phyloP scores from a whole-genome alignment of 2,329 filamentous ascomycete species.

The Rutstroemia sp. region DNA sequence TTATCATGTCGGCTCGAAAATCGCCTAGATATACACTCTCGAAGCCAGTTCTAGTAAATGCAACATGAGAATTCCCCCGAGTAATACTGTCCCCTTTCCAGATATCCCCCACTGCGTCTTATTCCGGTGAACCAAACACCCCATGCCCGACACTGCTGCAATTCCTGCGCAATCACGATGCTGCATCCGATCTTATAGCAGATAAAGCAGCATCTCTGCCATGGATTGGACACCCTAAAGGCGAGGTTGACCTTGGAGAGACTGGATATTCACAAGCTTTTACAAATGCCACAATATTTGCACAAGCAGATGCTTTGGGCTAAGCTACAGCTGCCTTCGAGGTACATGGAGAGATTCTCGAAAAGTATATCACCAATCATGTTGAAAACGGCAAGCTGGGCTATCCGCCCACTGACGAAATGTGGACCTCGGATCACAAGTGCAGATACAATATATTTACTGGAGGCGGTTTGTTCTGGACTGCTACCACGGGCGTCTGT shows the following conservation, averaged over 20 bases:
- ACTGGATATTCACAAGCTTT: conserved; percentile 1
- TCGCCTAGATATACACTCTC: too few relatives aligned
- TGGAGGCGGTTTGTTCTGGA: background rate
- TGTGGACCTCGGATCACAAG: background rate
- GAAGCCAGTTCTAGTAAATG: too few relatives aligned
- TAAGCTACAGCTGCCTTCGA: conserved; percentile 1
- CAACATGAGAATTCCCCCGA: too few relatives aligned
- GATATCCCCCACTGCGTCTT: too few relatives aligned
- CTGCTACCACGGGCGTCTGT: background rate
- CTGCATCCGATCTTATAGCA: background rate
- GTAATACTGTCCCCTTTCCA: too few relatives aligned
- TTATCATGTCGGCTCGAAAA: too few relatives aligned
- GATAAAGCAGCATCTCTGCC: background rate
- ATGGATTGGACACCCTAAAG: conserved; percentile 1
- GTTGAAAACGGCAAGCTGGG: background rate
- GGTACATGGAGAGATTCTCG: conserved; percentile 2
- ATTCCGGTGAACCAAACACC: too few relatives aligned
- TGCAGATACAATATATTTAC: background rate
- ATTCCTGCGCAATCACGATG: background rate
- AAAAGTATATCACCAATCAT: background rate
- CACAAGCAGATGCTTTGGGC: conserved; percentile 1
- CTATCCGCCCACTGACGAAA: background rate
- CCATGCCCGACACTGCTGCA: background rate
- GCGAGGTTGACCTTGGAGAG: background rate
- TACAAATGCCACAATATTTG: background rate